Percentiles rank a stretch among this genome's conserved stretches.
phyloP scores from a whole-genome alignment of 192 early-diverging fungal genomes.

The Linnemannia hyalina region DNA sequence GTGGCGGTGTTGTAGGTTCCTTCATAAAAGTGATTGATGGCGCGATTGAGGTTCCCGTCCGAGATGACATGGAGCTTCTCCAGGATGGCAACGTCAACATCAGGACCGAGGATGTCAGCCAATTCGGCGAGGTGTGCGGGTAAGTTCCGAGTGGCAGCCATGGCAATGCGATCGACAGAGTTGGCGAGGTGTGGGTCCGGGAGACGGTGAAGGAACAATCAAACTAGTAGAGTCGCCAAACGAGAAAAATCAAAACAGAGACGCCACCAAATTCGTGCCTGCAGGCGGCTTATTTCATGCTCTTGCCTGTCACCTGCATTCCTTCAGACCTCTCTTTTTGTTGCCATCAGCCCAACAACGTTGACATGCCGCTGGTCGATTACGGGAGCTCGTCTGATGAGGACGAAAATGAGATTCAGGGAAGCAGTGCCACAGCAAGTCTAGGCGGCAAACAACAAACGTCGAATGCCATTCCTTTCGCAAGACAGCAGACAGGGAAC shows the following conservation, averaged over 20 bases:
- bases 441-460: neutral
- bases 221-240: neutral
- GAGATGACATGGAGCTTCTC: conserved; percentile 49
- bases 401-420: conserved; percentile 12
- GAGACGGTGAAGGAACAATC: neutral
- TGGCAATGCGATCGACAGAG: neutral
- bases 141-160: conserved; percentile 20
- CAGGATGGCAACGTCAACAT: conserved; percentile 42
- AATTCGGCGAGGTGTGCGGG: conserved; percentile 38
- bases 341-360: neutral
- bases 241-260: conserved; percentile 17
- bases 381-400: conserved; percentile 50
- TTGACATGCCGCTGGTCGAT: conserved; percentile 42
- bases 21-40: conserved; percentile 59
- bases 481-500: neutral
- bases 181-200: neutral
- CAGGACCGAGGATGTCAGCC: conserved; percentile 47
- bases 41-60: conserved; percentile 57
- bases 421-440: no score
- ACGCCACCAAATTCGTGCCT: conserved; percentile 31
- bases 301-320: neutral
- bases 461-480: neutral
- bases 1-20: conserved; percentile 31
- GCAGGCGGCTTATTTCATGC: neutral
- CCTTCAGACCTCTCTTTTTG: neutral